Evolutionary conservation across 2,329 filamentous ascomycete genomes (phyloP).

Genomic region (Beauveria varroae): DNA sequence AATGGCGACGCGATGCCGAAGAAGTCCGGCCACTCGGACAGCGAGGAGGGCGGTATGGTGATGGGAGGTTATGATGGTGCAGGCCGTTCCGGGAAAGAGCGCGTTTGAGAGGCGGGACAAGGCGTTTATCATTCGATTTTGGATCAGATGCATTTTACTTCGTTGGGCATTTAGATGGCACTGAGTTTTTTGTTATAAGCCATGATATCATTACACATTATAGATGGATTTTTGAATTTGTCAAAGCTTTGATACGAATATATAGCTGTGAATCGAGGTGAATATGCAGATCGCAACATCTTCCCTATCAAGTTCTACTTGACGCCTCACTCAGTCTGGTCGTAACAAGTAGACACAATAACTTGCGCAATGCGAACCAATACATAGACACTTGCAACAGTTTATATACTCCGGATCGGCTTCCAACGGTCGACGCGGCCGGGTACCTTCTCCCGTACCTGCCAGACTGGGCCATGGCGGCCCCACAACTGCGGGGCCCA

Average conservation of each 20-base stretch:
- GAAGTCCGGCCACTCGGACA: slow-evolving; percentile 13
- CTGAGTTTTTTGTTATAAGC: too few relatives aligned
- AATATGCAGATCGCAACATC: too few relatives aligned
- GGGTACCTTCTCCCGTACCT: slow-evolving; percentile 3
- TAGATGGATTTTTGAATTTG: too few relatives aligned
- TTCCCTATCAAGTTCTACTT: too few relatives aligned
- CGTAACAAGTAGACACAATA: too few relatives aligned
- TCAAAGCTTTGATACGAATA: too few relatives aligned
- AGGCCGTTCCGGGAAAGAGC: neutral
- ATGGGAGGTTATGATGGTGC: neutral
- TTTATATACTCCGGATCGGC: neutral
- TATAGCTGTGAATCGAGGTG: too few relatives aligned
- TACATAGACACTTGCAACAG: too few relatives aligned
- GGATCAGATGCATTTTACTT: neutral
- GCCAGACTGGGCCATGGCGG: neutral
- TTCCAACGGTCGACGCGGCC: neutral
- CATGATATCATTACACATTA: neutral
- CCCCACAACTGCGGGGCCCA: neutral
- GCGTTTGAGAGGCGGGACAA: too few relatives aligned
- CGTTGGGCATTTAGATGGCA: neutral
- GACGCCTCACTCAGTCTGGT: too few relatives aligned
- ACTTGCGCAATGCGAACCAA: too few relatives aligned
- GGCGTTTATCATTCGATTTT: neutral
- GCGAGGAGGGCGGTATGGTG: slow-evolving; percentile 19
- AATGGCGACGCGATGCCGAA: neutral